A percentile compares a stretch with the other conserved stretches of the same genome.
Evolutionary conservation across 768 basidiomycete species (phyloP).

Genomic region (Tylopilus felleus): DNA sequence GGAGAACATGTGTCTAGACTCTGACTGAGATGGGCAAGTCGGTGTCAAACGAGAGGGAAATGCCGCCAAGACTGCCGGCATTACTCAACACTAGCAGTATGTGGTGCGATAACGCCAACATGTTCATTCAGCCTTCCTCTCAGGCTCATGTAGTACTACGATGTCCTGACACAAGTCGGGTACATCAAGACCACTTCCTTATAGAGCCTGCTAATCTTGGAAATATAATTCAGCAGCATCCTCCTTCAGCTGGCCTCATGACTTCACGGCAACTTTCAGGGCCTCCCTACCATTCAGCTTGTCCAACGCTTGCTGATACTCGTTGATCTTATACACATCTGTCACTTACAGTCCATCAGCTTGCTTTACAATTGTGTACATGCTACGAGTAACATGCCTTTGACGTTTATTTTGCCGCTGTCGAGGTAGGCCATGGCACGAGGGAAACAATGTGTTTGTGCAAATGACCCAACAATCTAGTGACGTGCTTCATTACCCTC

Average conservation of each 20-base stretch:
- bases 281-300: slow-evolving; percentile 62
- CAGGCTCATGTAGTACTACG: neutral
- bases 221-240: neutral
- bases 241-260: slow-evolving; percentile 27
- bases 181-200: neutral
- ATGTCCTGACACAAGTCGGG: neutral
- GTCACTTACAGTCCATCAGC: slow-evolving; percentile 26
- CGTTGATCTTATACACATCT: slow-evolving; percentile 58
- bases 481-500: neutral
- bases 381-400: slow-evolving; percentile 47
- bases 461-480: slow-evolving; percentile 83
- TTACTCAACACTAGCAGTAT: neutral
- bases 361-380: neutral
- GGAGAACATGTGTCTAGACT: neutral
- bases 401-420: slow-evolving; percentile 72
- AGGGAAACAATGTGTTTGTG: slow-evolving; percentile 83
- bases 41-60: neutral
- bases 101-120: too few relatives aligned
- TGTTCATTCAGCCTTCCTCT: neutral
- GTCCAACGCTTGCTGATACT: slow-evolving; percentile 65
- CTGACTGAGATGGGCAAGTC: neutral
- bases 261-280: slow-evolving; percentile 54
- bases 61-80: neutral
- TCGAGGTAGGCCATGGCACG: slow-evolving; percentile 84
- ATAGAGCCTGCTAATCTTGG: neutral